Conservation (phyloP, 495 filamentous ascomycete genomes). For the Aspergillus diversus region DNA sequence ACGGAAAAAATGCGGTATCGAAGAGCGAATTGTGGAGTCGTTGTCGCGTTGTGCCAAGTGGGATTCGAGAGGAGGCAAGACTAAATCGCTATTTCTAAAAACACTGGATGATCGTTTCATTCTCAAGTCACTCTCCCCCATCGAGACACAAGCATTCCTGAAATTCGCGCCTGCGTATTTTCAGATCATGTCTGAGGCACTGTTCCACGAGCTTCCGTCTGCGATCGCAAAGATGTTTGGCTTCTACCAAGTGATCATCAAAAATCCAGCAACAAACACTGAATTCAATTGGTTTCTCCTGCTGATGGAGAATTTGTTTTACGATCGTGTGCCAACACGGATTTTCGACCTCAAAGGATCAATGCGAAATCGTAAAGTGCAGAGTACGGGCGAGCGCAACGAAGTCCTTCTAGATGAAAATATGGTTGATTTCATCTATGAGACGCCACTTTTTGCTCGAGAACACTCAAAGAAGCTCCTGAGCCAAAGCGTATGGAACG, state of each 20-base stretch:
- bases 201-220: slow-evolving; percentile 95
- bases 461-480: slow-evolving; percentile 92
- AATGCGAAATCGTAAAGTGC: slow-evolving; percentile 96
- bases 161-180: slow-evolving; percentile 97
- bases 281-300: slow-evolving; percentile 95
- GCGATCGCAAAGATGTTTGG: slow-evolving; percentile 99
- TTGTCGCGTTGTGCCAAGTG: slow-evolving; percentile 94
- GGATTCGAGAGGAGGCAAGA: slow-evolving; percentile 98
- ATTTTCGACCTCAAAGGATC: slow-evolving; percentile 98
- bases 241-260: slow-evolving; percentile 96
- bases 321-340: slow-evolving; percentile 86
- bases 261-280: slow-evolving; percentile 86
- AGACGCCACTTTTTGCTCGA: slow-evolving; percentile 89
- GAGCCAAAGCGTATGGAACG: slow-evolving; percentile 86
- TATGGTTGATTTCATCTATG: slow-evolving; percentile 99
- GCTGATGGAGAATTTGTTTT: slow-evolving; percentile 99
- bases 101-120: slow-evolving; percentile 94
- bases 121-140: slow-evolving; percentile 82
- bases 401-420: slow-evolving; percentile 98
- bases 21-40: slow-evolving; percentile 92
- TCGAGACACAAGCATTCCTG: slow-evolving; percentile 92
- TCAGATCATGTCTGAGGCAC: slow-evolving; percentile 90
- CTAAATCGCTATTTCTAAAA: slow-evolving; percentile 97
- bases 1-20: slow-evolving; percentile 86
- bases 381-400: slow-evolving; percentile 91